Conservation (phyloP, 208 protist genomes). For the Wallacemonas sp. region DNA sequence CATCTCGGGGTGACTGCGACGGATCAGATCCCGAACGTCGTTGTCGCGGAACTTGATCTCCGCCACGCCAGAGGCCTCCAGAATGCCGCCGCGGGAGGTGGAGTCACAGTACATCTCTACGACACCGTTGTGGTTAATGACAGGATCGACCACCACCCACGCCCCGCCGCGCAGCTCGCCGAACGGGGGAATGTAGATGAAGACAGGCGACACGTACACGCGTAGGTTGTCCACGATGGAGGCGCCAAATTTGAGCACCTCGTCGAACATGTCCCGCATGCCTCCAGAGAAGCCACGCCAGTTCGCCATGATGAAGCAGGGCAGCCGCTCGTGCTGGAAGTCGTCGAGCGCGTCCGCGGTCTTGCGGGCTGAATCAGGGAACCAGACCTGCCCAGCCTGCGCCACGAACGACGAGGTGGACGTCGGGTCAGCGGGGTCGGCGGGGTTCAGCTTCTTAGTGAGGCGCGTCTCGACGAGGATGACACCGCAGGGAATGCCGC, state of each 20-base stretch:
- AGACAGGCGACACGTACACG: conserved; percentile 94
- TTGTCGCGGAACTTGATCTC: conserved; percentile 96
- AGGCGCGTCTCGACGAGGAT: conserved; percentile 98
- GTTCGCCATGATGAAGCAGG: conserved; percentile 98
- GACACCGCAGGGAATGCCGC: conserved; percentile 97
- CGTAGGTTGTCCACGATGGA: conserved; percentile 98
- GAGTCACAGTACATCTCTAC: conserved; percentile 98
- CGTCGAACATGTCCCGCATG: conserved; percentile 99
- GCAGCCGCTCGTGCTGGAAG: conserved; percentile 97
- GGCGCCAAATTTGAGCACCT: conserved; percentile 99
- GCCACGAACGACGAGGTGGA: conserved; percentile 66
- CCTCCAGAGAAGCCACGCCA: conserved; percentile 99
- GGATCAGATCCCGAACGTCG: conserved; percentile 91
- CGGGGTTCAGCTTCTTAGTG: conserved; percentile 91
- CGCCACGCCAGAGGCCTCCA: conserved; percentile 95
- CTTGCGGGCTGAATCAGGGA: conserved; percentile 97
- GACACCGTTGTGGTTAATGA: conserved; percentile 95
- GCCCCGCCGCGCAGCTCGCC: conserved; percentile 97
- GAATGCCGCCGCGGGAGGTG: conserved; percentile 92
- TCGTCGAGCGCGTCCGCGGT: conserved; percentile 97
- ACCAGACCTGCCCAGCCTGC: conserved; percentile 96
- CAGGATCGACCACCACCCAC: conserved; percentile 98
- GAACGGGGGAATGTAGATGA: conserved; percentile 97
- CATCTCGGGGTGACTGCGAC: conserved; percentile 77
- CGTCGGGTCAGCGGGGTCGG: conserved; percentile 94